Evolutionary conservation across 2,329 filamentous ascomycete genomes (phyloP).

Genomic region (Cladobotryum mycophilum): DNA sequence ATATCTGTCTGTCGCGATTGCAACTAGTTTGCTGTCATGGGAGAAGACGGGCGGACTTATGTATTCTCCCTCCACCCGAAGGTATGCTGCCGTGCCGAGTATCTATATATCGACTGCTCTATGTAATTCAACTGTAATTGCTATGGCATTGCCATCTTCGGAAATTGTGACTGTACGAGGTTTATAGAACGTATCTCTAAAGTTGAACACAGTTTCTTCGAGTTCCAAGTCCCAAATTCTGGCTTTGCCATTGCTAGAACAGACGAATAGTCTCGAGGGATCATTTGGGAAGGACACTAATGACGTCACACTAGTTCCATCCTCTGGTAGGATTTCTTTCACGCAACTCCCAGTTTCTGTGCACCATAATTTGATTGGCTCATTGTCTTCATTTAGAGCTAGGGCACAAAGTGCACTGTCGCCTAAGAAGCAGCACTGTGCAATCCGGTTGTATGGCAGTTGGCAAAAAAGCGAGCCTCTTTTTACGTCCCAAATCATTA

Average conservation of each 20-base stretch:
- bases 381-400: neutral
- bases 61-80: neutral
- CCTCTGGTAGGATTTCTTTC: neutral
- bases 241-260: neutral
- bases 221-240: neutral
- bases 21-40: neutral
- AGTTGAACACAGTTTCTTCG: neutral
- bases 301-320: neutral
- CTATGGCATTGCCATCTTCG: neutral
- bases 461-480: neutral
- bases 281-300: neutral
- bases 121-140: neutral
- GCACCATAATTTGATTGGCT: neutral
- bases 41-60: neutral
- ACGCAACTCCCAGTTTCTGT: neutral
- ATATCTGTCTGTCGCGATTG: too few species aligned
- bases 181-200: neutral
- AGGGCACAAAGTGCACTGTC: neutral
- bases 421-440: neutral
- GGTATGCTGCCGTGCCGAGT: neutral
- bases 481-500: neutral
- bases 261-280: neutral
- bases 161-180: neutral
- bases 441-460: neutral
- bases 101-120: neutral